Base-by-base conservation (phyloP, 805 yeast genomes). In the Spathaspora passalidarum region DNA sequence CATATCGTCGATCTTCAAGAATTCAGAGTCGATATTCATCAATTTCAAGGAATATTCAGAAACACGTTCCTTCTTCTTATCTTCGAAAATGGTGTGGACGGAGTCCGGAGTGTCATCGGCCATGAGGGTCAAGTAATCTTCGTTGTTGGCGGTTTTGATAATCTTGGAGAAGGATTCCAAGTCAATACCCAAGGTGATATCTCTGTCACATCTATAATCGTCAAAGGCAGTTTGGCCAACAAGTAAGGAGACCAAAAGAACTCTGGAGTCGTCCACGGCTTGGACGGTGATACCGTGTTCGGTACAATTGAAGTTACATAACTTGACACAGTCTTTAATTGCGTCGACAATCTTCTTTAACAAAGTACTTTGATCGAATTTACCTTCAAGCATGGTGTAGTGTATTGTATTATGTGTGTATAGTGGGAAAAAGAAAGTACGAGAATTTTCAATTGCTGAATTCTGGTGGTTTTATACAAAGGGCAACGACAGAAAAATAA, bases 231-330 rank as follows among this genome's bases (percentile, higher is more conserved):
- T 91, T 52, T 84, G 81, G 48, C 95, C 96, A 55, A 94, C 85
- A 56, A 88, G 80, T 52, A 94, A 75, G 17, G 96, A 86, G 35
- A 92, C 96, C 53, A 94, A 78, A 52, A 91, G 79, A 48, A 94
- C 97, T 76, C 97, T 88, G 21, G 99, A 90, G 64, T 90, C 95
- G 69, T 94, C 99, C 56, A 94, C 94, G 21, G 99, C 98, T 75
- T 94, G 98, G 18, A 95, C 92, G 9, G 95, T 86, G 60, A 94
- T 85, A 55, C 99, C 99, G 51, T 82, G 80, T 66, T 88, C 94
- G n/a, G 95, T 82, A 73, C 97, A 94, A 74, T 90, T 94, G 77
- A 94, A 88, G 78, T 94, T 94, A 75, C 97, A 94, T 57, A 91
- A 79, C 60, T 88, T 88, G 51, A 94, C 97, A 61, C 96, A 85